A percentile compares a stretch with the other conserved stretches of the same genome.
phyloP scores from a whole-genome alignment of 441 rosid genomes.

The Populus hybrid region DNA sequence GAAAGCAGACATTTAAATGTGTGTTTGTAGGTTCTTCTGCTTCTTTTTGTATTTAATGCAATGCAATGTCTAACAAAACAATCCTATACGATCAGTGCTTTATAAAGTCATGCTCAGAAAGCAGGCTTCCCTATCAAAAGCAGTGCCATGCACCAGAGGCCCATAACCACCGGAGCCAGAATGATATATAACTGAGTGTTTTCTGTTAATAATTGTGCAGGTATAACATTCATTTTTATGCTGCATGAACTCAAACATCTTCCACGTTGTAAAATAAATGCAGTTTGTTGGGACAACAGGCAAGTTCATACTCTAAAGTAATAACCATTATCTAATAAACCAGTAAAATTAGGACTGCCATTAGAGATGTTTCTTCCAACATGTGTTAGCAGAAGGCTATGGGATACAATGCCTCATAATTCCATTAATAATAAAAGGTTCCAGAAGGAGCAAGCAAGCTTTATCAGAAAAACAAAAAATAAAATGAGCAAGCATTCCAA shows the following conservation, averaged over 20 bases:
- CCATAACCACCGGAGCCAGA: neutral
- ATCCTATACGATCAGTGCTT: neutral
- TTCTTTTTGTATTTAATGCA: neutral
- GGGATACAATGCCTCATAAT: neutral
- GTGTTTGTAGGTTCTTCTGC: neutral
- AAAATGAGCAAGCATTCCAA: neutral
- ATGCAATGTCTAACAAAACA: neutral
- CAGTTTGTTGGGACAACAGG: neutral
- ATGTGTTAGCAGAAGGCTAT: neutral
- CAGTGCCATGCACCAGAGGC: neutral
- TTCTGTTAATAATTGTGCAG: neutral
- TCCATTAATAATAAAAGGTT: neutral
- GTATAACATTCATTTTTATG: neutral
- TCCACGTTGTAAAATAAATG: neutral
- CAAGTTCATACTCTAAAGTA: neutral
- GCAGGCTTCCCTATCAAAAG: neutral
- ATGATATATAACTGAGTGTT: neutral
- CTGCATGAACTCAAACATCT: neutral
- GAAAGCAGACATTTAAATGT: neutral
- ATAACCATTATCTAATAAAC: neutral
- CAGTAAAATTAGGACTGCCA: neutral
- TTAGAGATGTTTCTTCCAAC: neutral
- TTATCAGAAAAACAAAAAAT: no score
- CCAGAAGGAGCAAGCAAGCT: no score
- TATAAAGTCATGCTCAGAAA: neutral